Conservation (phyloP, 2,329 filamentous ascomycete genomes). For the Colletotrichum melonis region DNA sequence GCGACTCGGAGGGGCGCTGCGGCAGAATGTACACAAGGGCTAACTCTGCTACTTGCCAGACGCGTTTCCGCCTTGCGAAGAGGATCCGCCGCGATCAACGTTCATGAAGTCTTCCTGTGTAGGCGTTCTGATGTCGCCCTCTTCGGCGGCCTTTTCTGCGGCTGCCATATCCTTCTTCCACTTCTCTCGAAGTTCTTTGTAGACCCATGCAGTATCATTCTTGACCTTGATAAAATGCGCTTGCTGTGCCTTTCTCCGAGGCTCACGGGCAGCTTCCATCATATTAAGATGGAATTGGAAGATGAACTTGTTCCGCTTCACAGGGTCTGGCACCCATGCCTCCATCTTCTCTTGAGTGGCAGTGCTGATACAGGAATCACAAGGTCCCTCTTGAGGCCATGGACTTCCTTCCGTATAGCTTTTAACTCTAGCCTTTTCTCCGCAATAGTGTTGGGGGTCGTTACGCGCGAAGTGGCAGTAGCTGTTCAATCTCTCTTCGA, state of each 20-base stretch:
- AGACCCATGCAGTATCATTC: too few species aligned
- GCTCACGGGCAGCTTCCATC: too few species aligned
- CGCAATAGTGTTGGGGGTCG: conserved; percentile 75
- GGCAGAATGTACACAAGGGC: not conserved
- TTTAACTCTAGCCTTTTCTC: conserved; percentile 65
- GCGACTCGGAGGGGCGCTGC: not conserved
- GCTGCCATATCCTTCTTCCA: too few species aligned
- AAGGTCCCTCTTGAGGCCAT: conserved; percentile 66
- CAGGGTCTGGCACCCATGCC: too few species aligned
- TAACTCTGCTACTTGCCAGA: not conserved
- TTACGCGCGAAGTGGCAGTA: conserved; percentile 83
- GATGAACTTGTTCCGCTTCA: too few species aligned
- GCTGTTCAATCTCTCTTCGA: too few species aligned
- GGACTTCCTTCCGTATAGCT: conserved; percentile 64
- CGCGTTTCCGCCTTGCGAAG: not conserved
- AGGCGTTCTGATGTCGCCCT: not conserved
- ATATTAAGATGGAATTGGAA: too few species aligned
- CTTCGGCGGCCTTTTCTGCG: too few species aligned
- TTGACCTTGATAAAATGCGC: too few species aligned
- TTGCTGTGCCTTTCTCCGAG: too few species aligned
- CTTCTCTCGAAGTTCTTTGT: too few species aligned
- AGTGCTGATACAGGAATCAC: conserved; percentile 55
- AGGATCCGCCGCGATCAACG: not conserved
- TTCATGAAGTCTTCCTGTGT: not conserved
- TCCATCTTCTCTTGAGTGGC: too few species aligned